phyloP scores from a whole-genome alignment of 768 basidiomycete species.

The Infundibulicybe gibba region DNA sequence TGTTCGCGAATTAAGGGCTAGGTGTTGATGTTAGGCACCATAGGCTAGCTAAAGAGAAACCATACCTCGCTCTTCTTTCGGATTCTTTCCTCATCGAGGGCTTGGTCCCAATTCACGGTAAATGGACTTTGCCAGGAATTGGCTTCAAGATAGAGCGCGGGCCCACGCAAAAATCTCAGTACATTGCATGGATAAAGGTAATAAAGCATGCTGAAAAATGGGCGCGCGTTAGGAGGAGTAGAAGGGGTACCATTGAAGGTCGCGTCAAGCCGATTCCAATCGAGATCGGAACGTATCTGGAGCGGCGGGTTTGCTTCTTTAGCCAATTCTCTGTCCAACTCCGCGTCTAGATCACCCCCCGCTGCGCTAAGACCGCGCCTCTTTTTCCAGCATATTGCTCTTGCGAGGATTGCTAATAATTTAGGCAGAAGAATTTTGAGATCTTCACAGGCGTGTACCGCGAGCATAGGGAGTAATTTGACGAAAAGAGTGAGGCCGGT shows the following conservation, averaged over 20 bases:
- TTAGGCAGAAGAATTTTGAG: constrained; percentile 61
- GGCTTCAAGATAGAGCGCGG: constrained; percentile 58
- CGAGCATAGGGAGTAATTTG: constrained; percentile 73
- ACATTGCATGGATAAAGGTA: constrained; percentile 91
- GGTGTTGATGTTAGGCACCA: too few species aligned
- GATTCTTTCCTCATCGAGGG: constrained; percentile 65
- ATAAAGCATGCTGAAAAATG: constrained; percentile 77
- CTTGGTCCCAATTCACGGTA: constrained; percentile 66
- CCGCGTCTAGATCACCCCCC: constrained; percentile 26
- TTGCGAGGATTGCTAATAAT: constrained; percentile 63
- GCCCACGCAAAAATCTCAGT: constrained; percentile 71
- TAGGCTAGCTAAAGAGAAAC: not conserved
- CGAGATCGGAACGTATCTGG: constrained; percentile 48
- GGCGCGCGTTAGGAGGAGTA: constrained; percentile 54
- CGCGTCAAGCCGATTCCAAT: constrained; percentile 66
- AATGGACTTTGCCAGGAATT: constrained; percentile 55
- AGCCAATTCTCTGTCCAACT: constrained; percentile 37
- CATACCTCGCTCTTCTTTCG: constrained; percentile 70
- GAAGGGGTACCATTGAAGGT: constrained; percentile 53
- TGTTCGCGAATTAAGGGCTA: constrained; percentile 70
- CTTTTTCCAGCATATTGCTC: constrained; percentile 75
- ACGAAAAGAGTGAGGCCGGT: constrained; percentile 61
- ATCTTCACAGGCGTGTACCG: constrained; percentile 53
- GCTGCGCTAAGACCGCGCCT: constrained; percentile 26
- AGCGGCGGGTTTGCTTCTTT: constrained; percentile 33